These are phyloP conservation scores for Trebouxia sp. DNA, from an alignment of 139 green algal species.

Conservation along the genomic window DNA sequence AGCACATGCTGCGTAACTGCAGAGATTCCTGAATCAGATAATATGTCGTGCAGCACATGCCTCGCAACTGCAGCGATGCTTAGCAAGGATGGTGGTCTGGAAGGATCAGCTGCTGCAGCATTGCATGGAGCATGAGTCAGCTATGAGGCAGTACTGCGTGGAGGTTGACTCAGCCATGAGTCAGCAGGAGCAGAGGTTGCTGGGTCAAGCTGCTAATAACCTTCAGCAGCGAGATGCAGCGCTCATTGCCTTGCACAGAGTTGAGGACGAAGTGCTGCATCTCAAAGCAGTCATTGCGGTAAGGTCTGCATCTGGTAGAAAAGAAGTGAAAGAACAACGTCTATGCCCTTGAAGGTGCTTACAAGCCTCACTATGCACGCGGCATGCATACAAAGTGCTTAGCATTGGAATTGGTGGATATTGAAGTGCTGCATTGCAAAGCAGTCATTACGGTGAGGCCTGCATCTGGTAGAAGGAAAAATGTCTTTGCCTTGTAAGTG, in stretches of 20 bases:
- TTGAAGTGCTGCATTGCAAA: no score
- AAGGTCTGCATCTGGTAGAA: neutral
- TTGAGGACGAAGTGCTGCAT: constrained; percentile 5
- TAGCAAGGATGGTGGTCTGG: neutral
- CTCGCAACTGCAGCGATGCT: neutral
- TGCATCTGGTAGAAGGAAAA: no score
- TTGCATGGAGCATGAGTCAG: constrained; percentile 16
- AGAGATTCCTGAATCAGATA: no score
- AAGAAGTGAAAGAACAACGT: no score
- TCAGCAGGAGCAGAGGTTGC: neutral
- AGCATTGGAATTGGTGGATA: no score
- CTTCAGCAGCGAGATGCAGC: constrained; percentile 22
- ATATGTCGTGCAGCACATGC: constrained; percentile 17
- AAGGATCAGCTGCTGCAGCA: constrained; percentile 24
- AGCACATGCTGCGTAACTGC: no score
- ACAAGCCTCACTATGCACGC: no score
- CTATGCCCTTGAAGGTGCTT: no score
- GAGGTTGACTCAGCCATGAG: constrained; percentile 20
- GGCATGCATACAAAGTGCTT: no score
- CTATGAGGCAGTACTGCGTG: constrained; percentile 18
- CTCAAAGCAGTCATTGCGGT: neutral
- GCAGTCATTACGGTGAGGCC: no score
- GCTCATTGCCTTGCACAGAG: neutral
- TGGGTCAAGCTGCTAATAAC: constrained; percentile 1
- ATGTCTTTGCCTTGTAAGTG: no score